Evolutionary conservation across 345 rosid species (phyloP), one percentile per base, ranked within the genome.

Genomic region (Erysimum cheiranthoides): DNA sequence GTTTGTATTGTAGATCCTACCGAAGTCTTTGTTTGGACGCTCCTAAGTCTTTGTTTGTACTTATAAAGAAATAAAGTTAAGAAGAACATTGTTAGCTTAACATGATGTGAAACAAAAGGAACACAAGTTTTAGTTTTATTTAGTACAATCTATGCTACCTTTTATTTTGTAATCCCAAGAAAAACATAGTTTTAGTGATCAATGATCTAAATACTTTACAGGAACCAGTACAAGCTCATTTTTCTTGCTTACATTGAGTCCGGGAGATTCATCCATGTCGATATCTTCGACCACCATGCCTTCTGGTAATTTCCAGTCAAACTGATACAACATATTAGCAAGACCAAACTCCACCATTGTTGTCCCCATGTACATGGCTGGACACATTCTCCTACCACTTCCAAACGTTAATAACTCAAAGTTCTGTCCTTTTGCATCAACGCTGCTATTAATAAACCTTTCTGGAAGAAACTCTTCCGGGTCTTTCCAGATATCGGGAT

Each of bases 321-420:
- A 40, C 0, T 40, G 46, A 12, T 40, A 40, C 46, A 40, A 40
- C 46, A 40, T 40, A 40, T 40, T 40, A 0, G 46, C 46, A 4
- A 50, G 30, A 11, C 58, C 34, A 25, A 52, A 52, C 58, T 52
- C 58, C 4, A 27, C 34, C 58, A 52, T 52, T 27, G 58, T 10
- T 52, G 58, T 25, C 4, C 58, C 58, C 79, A 73, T 68, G 8
- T 18, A 61, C 1, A 70, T 52, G 1, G 47, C 83, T 0, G 83
- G 86, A 40, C 86, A 81, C 6, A 66, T 74, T 78, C 87, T 80
- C n/a, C 82, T 36, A 3, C 87, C 85, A 5, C 68, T 53, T 1
- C 87, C 85, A 51, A 82, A 82, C 16, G 87, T 77, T 56, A 82
- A 54, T 56, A 14, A 75, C 30, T 50, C 54, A 50, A 50, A 21